A percentile compares a stretch with the other conserved stretches of the same genome.
Conservation (phyloP, 2,329 filamentous ascomycete genomes). For the Pseudogymnoascus destructans region DNA sequence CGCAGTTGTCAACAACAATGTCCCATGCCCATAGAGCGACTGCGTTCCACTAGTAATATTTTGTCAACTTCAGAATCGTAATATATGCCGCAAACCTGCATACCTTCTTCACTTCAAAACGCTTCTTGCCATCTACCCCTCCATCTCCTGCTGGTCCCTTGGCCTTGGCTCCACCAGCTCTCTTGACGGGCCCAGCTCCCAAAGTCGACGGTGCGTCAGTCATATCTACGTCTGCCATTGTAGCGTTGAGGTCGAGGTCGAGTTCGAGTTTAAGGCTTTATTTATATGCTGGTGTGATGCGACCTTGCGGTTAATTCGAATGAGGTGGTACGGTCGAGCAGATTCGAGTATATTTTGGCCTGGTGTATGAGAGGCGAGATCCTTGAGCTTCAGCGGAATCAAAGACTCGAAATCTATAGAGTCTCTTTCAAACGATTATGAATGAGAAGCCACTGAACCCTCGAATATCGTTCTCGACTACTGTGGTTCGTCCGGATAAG, state of each 20-base stretch:
- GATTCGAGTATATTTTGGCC: not conserved
- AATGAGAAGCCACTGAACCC: not conserved
- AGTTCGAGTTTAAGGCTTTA: not conserved
- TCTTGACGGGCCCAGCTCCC: constrained; percentile 41
- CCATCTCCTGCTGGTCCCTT: constrained; percentile 35
- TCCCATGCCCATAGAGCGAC: constrained; percentile 99
- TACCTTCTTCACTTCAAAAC: constrained; percentile 98
- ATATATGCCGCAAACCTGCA: constrained; percentile 12
- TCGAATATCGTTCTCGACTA: not conserved
- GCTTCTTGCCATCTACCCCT: constrained; percentile 64
- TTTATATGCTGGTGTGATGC: constrained; percentile 3
- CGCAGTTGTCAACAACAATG: constrained; percentile 98
- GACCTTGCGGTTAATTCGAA: not conserved
- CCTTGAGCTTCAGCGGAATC: not conserved
- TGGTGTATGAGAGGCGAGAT: not conserved
- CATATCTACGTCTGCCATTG: constrained; percentile 96
- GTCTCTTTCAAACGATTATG: not conserved
- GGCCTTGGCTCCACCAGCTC: constrained; percentile 34
- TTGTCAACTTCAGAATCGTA: not conserved
- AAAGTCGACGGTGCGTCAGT: constrained; percentile 57
- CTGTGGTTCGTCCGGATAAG: constrained; percentile 6
- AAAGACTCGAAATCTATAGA: not conserved
- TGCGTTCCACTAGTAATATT: constrained; percentile 69
- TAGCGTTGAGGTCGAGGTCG: constrained; percentile 13
- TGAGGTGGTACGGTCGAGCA: not conserved